Base-by-base conservation (phyloP, 345 rosid species). In the Eucalyptus curtisii region DNA sequence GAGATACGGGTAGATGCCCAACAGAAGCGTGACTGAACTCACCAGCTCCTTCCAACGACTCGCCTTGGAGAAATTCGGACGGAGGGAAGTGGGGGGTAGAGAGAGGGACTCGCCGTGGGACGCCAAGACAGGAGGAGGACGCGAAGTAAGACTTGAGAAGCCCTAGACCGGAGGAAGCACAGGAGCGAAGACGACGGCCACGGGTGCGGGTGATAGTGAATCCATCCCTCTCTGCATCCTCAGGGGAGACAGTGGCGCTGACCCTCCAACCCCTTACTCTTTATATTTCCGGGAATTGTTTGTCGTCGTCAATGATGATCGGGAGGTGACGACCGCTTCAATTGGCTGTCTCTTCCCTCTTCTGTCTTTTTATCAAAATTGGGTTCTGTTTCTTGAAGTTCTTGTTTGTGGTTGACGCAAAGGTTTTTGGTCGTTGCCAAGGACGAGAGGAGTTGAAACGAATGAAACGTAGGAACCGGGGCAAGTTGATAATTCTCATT, bases 191-290 rank as follows among this genome's bases (percentile, higher is more conserved):
- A 85, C 61, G 86, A 87, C 89, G 79, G 91, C 87, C 91, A 89
- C 86, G 42, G 90, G 87, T 53, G 86, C 49, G 40, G 88, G 88
- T 86, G 89, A 89, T 87, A 88, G 49, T 86, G 76, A 17, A 19
- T 88, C 71, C 86, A 22, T 19, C 52, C 81, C 42, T 71, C 88
- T 86, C 88, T 90, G 94, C 89, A 90, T 90, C 94, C 94, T 89
- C 47, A 90, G 52, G 71, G 92, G 93, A 87, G 91, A 91, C 91
- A 85, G 90, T 89, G 76, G 88, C 91, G 71, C 53, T 89, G 49
- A 76, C 86, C 84, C 30, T 13, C 15, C 82, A 20, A 2, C 22
- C 47, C 82, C 37, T 14, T 15, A 45, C 44, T 31, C 20, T 16
- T 71, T 71, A 71, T 71, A 68, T 68, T n/a, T 66, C 37, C 19